A percentile compares a stretch with the other conserved stretches of the same genome.
These are phyloP conservation scores for Melampsora larici-populina DNA, from an alignment of 1,284 basidiomycete genomes.

Conservation along the genomic window DNA sequence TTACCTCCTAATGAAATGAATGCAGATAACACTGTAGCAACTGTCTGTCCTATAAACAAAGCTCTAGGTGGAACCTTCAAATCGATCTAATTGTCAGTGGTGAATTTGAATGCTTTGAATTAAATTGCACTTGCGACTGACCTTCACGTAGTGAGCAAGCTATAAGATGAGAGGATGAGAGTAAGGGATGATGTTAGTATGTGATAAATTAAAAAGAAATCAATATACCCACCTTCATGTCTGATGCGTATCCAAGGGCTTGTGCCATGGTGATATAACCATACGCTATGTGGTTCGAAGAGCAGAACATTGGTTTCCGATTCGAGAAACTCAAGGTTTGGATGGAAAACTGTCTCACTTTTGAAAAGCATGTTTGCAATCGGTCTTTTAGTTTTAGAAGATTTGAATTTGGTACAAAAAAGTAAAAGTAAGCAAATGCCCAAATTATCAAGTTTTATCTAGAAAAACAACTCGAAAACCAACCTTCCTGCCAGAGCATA, in stretches of 20 bases:
- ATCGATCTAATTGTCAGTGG: neutral
- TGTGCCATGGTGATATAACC: constrained; percentile 40
- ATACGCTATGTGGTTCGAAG: constrained; percentile 15
- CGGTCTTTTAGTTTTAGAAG: neutral
- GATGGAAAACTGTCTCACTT: constrained; percentile 6
- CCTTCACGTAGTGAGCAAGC: constrained; percentile 43
- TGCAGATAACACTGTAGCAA: constrained; percentile 29
- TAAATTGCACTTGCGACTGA: neutral
- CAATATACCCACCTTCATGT: constrained; percentile 26
- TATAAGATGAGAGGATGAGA: neutral
- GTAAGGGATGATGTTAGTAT: neutral
- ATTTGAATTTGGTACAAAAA: neutral
- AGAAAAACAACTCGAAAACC: neutral
- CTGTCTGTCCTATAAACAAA: constrained; percentile 28
- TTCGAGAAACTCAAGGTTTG: neutral
- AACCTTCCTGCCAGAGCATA: constrained; percentile 28
- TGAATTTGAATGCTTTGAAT: neutral
- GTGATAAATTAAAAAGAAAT: neutral
- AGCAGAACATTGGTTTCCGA: neutral
- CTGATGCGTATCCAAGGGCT: constrained; percentile 35
- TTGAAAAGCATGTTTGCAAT: constrained; percentile 42
- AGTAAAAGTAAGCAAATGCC: neutral
- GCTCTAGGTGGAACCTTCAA: constrained; percentile 31
- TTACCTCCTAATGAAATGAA: constrained; percentile 26
- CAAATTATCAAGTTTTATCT: neutral